phyloP scores from a whole-genome alignment of 2,329 filamentous ascomycete species.

The Alternaria conjuncta region DNA sequence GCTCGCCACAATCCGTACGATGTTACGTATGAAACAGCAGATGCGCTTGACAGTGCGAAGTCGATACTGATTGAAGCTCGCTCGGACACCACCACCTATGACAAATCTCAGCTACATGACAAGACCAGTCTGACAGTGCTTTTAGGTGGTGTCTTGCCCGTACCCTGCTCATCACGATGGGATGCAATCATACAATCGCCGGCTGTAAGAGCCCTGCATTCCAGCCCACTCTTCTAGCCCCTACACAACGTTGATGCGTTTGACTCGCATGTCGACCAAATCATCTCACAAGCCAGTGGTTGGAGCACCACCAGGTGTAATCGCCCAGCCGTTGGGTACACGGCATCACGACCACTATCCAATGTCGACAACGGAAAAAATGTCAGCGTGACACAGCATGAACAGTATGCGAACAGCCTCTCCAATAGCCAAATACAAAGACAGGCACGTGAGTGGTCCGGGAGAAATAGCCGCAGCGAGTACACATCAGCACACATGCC shows the following conservation, averaged over 20 bases:
- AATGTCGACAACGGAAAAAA: background rate
- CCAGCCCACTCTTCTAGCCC: background rate
- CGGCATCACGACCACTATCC: background rate
- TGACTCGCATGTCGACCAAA: background rate
- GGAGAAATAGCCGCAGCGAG: background rate
- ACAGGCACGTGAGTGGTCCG: background rate
- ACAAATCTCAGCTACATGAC: background rate
- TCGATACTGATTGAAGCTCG: background rate
- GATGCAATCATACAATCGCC: background rate
- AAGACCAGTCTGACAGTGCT: background rate
- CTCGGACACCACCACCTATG: background rate
- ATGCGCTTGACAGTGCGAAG: background rate
- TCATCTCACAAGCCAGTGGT: background rate
- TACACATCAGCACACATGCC: background rate
- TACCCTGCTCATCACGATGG: background rate
- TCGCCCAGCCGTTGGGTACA: background rate
- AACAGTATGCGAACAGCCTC: conserved; percentile 16
- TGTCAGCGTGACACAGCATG: conserved; percentile 16
- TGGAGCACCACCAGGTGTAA: background rate
- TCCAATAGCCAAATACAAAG: background rate
- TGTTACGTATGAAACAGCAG: background rate
- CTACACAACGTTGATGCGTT: too few relatives aligned
- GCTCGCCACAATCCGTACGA: background rate
- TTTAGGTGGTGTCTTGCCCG: background rate
- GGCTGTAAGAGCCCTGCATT: background rate